Percentiles rank a stretch among this genome's conserved stretches.
phyloP scores from a whole-genome alignment of 2,329 filamentous ascomycete species.

The Aurifilum marmelostoma region DNA sequence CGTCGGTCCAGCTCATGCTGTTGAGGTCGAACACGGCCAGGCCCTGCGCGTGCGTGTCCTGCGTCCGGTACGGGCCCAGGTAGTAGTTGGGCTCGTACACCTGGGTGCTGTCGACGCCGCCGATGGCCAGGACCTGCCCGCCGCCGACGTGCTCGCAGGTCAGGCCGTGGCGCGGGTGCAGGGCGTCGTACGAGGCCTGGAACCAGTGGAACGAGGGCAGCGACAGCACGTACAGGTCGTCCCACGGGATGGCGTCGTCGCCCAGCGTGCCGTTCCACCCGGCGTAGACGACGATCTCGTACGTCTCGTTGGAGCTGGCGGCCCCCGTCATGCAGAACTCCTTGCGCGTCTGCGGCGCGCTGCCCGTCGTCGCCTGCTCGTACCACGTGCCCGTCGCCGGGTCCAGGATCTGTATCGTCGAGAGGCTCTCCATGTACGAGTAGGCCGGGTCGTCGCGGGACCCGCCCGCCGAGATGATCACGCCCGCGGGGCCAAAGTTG shows the following conservation, averaged over 20 bases:
- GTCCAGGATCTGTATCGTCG: slow-evolving; percentile 31
- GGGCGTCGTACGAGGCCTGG: slow-evolving; percentile 31
- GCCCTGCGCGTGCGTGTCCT: slow-evolving; percentile 30
- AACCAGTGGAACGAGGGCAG: slow-evolving; percentile 35
- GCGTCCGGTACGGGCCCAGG: slow-evolving; percentile 28
- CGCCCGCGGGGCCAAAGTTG: slow-evolving; percentile 23
- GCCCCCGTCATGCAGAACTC: slow-evolving; percentile 34
- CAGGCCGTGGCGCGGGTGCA: slow-evolving; percentile 31
- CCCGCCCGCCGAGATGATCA: slow-evolving; percentile 14
- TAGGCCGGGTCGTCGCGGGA: not conserved
- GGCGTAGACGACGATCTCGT: slow-evolving; percentile 34
- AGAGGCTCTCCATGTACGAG: slow-evolving; percentile 22
- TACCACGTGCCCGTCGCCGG: slow-evolving; percentile 29
- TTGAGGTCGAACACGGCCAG: slow-evolving; percentile 33
- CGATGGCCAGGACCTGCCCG: slow-evolving; percentile 46
- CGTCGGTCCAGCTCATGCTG: slow-evolving; percentile 27
- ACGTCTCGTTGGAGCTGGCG: slow-evolving; percentile 32
- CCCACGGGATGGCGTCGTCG: slow-evolving; percentile 28
- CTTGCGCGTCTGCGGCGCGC: slow-evolving; percentile 27
- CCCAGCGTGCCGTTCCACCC: slow-evolving; percentile 33
- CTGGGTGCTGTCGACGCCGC: slow-evolving; percentile 35
- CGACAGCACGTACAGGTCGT: slow-evolving; percentile 33
- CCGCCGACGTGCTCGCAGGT: slow-evolving; percentile 38
- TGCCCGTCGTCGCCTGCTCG: slow-evolving; percentile 32
- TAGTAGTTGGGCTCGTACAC: slow-evolving; percentile 18